A percentile compares a stretch with the other conserved stretches of the same genome.
phyloP scores from a whole-genome alignment of 2,329 filamentous ascomycete species.

The Ascocoryne sarcoides region DNA sequence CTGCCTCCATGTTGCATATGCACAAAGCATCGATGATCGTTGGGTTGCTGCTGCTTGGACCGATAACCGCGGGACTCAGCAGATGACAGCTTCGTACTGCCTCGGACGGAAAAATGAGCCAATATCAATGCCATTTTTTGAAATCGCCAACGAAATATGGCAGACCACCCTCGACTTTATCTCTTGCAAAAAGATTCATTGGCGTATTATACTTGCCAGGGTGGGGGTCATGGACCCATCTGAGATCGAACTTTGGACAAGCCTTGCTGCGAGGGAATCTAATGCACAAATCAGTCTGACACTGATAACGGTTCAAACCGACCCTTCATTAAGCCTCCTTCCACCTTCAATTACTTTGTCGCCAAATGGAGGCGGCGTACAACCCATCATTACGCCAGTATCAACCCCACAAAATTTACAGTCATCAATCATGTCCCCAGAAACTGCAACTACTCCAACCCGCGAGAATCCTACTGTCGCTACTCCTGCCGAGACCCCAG shows the following conservation, averaged over 20 bases:
- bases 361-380: constrained; percentile 34
- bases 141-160: constrained; percentile 71
- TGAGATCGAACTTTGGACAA: constrained; percentile 53
- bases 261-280: constrained; percentile 42
- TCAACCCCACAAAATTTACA: constrained; percentile 52
- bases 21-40: constrained; percentile 62
- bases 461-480: constrained; percentile 23
- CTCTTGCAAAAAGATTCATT: constrained; percentile 59
- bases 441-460: constrained; percentile 33
- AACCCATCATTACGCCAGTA: constrained; percentile 48
- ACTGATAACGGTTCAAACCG: constrained; percentile 56
- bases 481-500: constrained; percentile 33
- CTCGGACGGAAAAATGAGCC: constrained; percentile 50
- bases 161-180: constrained; percentile 67
- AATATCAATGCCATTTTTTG: constrained; percentile 44
- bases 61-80: constrained; percentile 65
- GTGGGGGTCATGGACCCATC: constrained; percentile 57
- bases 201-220: constrained; percentile 69
- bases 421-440: constrained; percentile 48
- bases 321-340: constrained; percentile 54
- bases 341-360: constrained; percentile 43
- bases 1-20: constrained; percentile 73
- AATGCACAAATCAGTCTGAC: constrained; percentile 44
- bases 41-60: constrained; percentile 80
- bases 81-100: constrained; percentile 66